Evolutionary conservation across 441 rosid genomes (phyloP).

Genomic region (Pelargonium myrrhifolium): DNA sequence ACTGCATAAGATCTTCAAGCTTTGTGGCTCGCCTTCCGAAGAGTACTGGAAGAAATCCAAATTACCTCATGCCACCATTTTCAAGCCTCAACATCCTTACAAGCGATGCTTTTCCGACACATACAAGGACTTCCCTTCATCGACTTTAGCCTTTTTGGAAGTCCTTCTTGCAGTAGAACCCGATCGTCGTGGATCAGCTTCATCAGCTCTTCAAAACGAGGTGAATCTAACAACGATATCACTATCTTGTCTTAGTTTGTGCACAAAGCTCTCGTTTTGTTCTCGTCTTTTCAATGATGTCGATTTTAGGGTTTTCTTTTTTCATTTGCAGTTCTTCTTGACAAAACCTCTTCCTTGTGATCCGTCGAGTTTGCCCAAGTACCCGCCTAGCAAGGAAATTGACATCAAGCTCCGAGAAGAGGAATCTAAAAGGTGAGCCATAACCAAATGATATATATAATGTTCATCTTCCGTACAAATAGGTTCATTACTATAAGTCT

Average conservation of each 20-base stretch:
- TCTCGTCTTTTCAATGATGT: too few species aligned
- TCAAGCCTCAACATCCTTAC: conserved; percentile 91
- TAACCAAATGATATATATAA: conserved; percentile 1
- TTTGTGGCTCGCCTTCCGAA: conserved; percentile 92
- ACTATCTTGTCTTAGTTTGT: neutral
- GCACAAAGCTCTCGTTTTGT: neutral
- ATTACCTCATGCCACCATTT: conserved; percentile 88
- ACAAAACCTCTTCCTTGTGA: conserved; percentile 82
- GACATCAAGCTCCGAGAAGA: conserved; percentile 89
- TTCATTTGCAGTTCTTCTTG: conserved; percentile 53
- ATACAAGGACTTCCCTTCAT: conserved; percentile 77
- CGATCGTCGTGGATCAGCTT: conserved; percentile 75
- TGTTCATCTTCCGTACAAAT: neutral
- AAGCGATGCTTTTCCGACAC: conserved; percentile 79
- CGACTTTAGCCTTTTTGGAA: conserved; percentile 78
- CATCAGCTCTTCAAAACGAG: conserved; percentile 70
- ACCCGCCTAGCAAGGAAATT: conserved; percentile 93
- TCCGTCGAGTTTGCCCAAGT: conserved; percentile 86
- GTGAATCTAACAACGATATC: conserved; percentile 25
- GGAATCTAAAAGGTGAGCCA: conserved; percentile 68
- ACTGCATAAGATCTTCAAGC: conserved; percentile 89
- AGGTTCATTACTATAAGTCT: too few species aligned
- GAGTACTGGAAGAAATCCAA: conserved; percentile 91
- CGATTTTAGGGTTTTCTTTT: too few species aligned
- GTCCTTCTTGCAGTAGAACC: conserved; percentile 78